Base-by-base conservation (phyloP, 306 rosid genomes). In the Cyamopsis tetragonoloba region DNA sequence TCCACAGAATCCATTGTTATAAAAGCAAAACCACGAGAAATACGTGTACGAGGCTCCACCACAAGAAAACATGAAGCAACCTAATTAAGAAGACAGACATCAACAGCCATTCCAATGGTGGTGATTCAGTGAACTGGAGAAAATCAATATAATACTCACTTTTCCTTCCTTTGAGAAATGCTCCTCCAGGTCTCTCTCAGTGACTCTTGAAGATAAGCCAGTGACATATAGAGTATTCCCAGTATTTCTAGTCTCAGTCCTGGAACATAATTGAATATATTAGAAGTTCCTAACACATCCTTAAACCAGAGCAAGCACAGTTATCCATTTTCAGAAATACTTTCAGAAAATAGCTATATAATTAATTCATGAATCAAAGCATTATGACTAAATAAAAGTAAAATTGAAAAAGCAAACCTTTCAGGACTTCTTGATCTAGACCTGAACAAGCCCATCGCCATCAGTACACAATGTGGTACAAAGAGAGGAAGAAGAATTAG, bases 31-130 rank as follows among this genome's bases (percentile, higher is more conserved):
- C 99, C 99, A 30, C 99, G 97, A 37, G 99, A 95, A 14, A 90
- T 84, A 1, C 89, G 96, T 0, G 99, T 83, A 0, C 96, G 95
- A 6, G 97, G 99, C 79, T 95, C 99, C 72, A 90, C 84, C 70
- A 95, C 99, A 13, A 95, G 99, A 77, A 95, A 95, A 62, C 99
- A 95, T 4, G 99, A 95, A 50, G 90, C 90, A 60, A 95, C 99
- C 99, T 95, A 83, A 43, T 42, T 37, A 58, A 22, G 9, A 55
- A 30, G 14, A 38, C 9, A 62, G 42, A n/a, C 10, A 65, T 22
- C 19, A n/a, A 70, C 0, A n/a, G 32, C 22, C 20, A 18, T 18
- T 79, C 47, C 53, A 58, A n/a, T 8, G 11, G 5, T 13, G 15
- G 4, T 3, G 3, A 71, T 19, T 27, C 10, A 11, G 49, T 43